Conservation (phyloP, 108 stramenopile genomes). For the Chaetoceros muelleri region DNA sequence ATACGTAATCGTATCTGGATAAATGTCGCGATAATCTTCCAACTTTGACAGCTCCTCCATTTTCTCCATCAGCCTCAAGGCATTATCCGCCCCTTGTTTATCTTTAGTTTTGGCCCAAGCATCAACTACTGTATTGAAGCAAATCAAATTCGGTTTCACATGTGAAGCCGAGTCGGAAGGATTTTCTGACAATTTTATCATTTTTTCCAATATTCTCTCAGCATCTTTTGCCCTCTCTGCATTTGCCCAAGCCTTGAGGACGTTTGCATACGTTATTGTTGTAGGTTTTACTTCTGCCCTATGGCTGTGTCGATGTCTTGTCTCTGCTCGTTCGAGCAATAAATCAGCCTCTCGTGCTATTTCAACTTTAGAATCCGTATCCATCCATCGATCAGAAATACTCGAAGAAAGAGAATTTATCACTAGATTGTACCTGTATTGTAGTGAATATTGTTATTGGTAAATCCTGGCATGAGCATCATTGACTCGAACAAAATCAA, state of each 20-base stretch:
- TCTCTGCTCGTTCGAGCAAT: background rate
- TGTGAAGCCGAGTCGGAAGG: background rate
- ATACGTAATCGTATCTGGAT: conserved; percentile 42
- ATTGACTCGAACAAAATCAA: no score
- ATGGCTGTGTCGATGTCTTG: background rate
- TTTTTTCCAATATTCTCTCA: conserved; percentile 9
- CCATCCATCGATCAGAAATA: background rate
- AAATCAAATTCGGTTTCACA: conserved; percentile 44
- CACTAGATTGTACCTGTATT: background rate
- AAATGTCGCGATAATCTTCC: conserved; percentile 17
- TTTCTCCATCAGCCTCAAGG: conserved; percentile 34
- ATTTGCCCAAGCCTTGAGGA: conserved; percentile 2
- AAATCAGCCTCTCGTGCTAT: background rate
- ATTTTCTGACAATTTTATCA: conserved; percentile 15
- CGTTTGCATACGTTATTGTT: background rate
- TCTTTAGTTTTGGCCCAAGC: conserved; percentile 33
- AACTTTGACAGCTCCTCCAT: conserved; percentile 33
- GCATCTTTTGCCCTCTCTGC: conserved; percentile 24
- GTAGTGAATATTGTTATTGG: background rate
- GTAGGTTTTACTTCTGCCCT: background rate
- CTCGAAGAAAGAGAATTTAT: background rate
- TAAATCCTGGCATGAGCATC: no score
- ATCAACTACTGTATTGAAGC: conserved; percentile 60
- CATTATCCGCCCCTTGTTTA: conserved; percentile 25
- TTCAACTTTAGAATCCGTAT: background rate